A percentile compares a stretch with the other conserved stretches of the same genome.
Conservation (phyloP, 768 basidiomycete species). For the Tricholoma bakamatsutake region DNA sequence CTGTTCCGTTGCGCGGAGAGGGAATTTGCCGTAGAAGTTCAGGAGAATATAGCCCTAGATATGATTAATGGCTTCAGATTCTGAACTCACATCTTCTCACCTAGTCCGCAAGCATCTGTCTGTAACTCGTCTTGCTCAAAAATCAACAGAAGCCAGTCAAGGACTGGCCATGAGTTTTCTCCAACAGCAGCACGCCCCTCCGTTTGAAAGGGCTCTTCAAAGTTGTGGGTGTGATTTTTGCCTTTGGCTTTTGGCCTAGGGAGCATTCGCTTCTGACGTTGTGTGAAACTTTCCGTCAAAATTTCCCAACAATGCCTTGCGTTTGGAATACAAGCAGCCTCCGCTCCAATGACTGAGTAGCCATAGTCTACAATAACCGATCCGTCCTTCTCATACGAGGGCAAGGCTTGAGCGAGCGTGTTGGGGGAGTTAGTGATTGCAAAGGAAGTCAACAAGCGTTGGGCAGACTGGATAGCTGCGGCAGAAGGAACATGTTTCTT, state of each 20-base stretch:
- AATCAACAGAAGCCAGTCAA: constrained; percentile 62
- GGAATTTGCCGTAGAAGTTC: constrained; percentile 58
- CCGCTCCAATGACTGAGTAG: constrained; percentile 54
- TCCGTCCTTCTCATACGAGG: constrained; percentile 32
- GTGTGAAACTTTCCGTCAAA: constrained; percentile 48
- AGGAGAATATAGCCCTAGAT: constrained; percentile 34
- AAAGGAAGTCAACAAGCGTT: constrained; percentile 49
- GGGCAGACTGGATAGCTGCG: constrained; percentile 44
- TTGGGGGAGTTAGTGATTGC: constrained; percentile 50
- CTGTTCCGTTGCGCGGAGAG: constrained; percentile 38
- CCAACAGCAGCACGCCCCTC: constrained; percentile 37
- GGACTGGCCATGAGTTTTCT: constrained; percentile 60
- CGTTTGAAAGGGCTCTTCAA: constrained; percentile 13
- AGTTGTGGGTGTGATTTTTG: constrained; percentile 23
- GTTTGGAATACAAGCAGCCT: constrained; percentile 46
- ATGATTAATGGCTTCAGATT: background rate
- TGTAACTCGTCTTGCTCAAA: constrained; percentile 63
- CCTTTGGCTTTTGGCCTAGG: constrained; percentile 28
- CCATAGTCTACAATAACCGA: constrained; percentile 28
- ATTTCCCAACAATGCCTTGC: constrained; percentile 60
- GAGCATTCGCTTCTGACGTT: constrained; percentile 23
- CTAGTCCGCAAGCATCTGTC: constrained; percentile 26
- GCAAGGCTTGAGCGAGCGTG: constrained; percentile 49
- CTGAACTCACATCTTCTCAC: constrained; percentile 23
- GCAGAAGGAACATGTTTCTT: constrained; percentile 34